Conservation (phyloP, 2,329 filamentous ascomycete genomes). For the Penicillium sp. region DNA sequence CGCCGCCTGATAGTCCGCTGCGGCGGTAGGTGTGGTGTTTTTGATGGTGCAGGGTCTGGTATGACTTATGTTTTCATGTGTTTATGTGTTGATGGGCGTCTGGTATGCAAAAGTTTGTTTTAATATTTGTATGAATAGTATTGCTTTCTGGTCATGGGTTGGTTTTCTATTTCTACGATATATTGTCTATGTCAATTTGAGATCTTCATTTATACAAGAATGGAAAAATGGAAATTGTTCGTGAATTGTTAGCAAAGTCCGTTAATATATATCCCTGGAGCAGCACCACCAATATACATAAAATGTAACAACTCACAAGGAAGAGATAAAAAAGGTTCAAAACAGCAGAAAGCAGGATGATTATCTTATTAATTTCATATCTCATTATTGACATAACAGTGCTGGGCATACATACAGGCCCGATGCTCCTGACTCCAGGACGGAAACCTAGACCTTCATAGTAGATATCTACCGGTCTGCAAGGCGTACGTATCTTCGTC, state of each 20-base stretch:
- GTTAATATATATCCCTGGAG: neutral
- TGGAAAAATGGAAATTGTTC: neutral
- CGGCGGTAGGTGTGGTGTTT: no score
- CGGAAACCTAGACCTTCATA: neutral
- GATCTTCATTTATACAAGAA: neutral
- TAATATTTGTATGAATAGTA: neutral
- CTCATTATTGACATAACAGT: neutral
- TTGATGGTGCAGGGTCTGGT: neutral
- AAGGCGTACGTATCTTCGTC: neutral
- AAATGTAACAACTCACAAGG: neutral
- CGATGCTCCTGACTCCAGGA: neutral
- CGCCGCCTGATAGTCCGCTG: neutral
- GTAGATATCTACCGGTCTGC: neutral
- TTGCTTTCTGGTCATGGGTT: neutral
- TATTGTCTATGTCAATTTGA: neutral
- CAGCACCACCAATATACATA: neutral
- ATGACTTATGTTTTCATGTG: slow-evolving; percentile 1
- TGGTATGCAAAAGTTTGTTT: neutral
- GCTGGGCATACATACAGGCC: neutral
- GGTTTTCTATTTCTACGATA: neutral
- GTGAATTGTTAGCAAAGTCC: neutral
- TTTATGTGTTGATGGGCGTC: neutral
- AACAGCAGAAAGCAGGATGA: neutral
- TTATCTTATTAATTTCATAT: neutral
- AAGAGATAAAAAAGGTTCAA: no score